Evolutionary conservation across 2,329 filamentous ascomycete genomes (phyloP).

Genomic region (Tolypocladium guangdongense): DNA sequence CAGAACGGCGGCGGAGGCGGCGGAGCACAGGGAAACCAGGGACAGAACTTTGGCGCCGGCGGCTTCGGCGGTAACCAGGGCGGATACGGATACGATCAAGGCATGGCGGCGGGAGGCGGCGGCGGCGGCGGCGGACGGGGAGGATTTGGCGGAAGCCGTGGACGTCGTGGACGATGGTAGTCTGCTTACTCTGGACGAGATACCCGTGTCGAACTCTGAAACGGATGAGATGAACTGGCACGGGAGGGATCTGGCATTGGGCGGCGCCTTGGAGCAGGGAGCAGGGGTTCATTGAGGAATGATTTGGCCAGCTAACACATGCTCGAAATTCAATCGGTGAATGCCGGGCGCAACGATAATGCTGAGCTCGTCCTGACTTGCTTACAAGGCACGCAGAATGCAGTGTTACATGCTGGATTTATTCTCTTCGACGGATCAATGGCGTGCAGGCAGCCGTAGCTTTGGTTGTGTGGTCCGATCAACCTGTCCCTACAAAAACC

Average conservation of each 20-base stretch:
- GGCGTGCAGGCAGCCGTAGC: too few relatives aligned
- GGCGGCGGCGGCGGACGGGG: slow-evolving; percentile 21
- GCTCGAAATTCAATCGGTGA: neutral
- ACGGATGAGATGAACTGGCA: neutral
- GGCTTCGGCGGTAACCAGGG: slow-evolving; percentile 43
- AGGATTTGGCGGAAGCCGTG: slow-evolving; percentile 16
- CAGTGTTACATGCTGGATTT: too few relatives aligned
- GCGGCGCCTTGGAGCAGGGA: neutral
- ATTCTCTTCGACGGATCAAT: too few relatives aligned
- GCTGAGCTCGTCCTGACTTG: neutral
- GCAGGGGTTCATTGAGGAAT: neutral
- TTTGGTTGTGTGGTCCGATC: too few relatives aligned
- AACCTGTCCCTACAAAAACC: too few relatives aligned
- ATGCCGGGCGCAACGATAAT: neutral
- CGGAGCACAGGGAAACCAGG: slow-evolving; percentile 37
- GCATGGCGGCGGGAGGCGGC: slow-evolving; percentile 29
- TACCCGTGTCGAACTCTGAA: neutral
- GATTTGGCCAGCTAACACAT: neutral
- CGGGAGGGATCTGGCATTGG: neutral
- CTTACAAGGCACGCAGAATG: neutral
- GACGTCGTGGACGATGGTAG: slow-evolving; percentile 18
- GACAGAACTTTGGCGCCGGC: slow-evolving; percentile 35
- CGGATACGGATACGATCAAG: slow-evolving; percentile 39
- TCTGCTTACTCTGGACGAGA: neutral
- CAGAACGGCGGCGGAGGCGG: slow-evolving; percentile 33